A percentile compares a stretch with the other conserved stretches of the same genome.
Evolutionary conservation across 2,329 filamentous ascomycete genomes (phyloP).

Genomic region (Microsporum audouinii): DNA sequence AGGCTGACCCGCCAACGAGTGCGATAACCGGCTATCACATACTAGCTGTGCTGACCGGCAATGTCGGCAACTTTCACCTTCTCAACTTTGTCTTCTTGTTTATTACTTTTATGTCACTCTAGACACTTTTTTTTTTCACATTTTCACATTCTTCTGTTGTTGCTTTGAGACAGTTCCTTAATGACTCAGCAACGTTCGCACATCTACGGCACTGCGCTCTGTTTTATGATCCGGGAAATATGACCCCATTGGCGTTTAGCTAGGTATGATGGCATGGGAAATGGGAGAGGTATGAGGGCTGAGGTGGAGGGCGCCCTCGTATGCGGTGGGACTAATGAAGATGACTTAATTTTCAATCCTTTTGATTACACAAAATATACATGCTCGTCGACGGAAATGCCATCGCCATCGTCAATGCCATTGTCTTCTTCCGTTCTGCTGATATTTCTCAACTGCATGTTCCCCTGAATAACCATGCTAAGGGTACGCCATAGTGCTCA

Average conservation of each 20-base stretch:
- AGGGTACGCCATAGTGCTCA: too few relatives aligned
- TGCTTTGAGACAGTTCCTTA: neutral
- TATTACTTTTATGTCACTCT: conserved; percentile 3
- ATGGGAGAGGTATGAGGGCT: neutral
- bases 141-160: neutral
- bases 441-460: neutral
- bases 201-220: neutral
- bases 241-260: conserved; percentile 2
- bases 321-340: conserved; percentile 1
- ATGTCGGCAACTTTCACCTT: neutral
- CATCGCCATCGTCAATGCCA: neutral
- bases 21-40: neutral
- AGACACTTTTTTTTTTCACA: neutral
- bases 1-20: neutral
- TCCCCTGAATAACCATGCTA: neutral
- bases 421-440: too few relatives aligned
- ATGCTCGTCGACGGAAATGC: neutral
- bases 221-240: neutral
- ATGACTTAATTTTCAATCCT: neutral
- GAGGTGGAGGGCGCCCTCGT: neutral
- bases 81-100: conserved; percentile 3
- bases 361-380: neutral
- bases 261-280: neutral
- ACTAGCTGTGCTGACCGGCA: neutral
- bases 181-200: neutral